Evolutionary conservation across 2,329 filamentous ascomycete genomes (phyloP).

Genomic region (Alternaria tenuissima): DNA sequence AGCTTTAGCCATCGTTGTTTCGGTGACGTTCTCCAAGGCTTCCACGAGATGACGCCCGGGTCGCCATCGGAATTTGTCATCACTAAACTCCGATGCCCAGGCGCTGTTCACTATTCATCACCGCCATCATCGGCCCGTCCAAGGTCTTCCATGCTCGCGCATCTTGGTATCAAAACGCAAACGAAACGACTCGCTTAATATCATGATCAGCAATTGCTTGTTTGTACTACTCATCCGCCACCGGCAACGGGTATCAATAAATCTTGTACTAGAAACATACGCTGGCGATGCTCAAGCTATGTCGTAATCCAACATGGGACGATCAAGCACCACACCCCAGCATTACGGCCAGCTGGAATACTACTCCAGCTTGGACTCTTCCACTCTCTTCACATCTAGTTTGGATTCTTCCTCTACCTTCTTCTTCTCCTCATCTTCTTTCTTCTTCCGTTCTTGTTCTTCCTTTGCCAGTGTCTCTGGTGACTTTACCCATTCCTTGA

Average conservation of each 20-base stretch:
- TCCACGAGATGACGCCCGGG: slow-evolving; percentile 34
- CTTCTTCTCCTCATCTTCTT: slow-evolving; percentile 16
- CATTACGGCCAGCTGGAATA: slow-evolving; percentile 29
- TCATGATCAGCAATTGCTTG: neutral
- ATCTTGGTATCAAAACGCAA: neutral
- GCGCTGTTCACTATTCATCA: neutral
- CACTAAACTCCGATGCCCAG: slow-evolving; percentile 15
- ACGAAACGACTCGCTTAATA: neutral
- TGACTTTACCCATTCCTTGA: slow-evolving; percentile 67
- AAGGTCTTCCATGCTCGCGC: neutral
- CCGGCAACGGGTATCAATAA: slow-evolving; percentile 33
- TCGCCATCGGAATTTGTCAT: slow-evolving; percentile 49
- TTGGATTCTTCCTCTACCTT: slow-evolving; percentile 9
- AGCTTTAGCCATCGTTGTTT: slow-evolving; percentile 31
- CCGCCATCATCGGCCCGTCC: neutral
- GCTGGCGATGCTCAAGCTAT: slow-evolving; percentile 6
- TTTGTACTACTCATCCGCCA: neutral
- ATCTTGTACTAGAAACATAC: slow-evolving; percentile 7
- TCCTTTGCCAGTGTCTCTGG: slow-evolving; percentile 25
- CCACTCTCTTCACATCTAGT: slow-evolving; percentile 16
- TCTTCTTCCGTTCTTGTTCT: slow-evolving; percentile 21
- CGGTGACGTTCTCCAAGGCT: slow-evolving; percentile 48
- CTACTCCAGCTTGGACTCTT: slow-evolving; percentile 28
- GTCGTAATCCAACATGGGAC: slow-evolving; percentile 5
- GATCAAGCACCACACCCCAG: neutral